Evolutionary conservation across 805 yeast species (phyloP).

Genomic region (Pichia exigua): DNA sequence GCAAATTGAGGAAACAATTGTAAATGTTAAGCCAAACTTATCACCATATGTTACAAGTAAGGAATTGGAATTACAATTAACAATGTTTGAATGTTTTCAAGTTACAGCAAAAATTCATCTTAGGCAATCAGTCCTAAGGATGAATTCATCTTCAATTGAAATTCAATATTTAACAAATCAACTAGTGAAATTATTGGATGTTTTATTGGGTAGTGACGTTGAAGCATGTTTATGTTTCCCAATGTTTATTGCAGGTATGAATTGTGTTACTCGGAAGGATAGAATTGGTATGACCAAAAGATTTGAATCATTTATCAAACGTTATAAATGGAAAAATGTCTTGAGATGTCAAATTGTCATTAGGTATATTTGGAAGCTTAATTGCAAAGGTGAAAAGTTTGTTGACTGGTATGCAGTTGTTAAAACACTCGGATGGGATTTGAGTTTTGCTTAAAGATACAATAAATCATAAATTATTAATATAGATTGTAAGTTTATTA

Average conservation of each 20-base stretch:
- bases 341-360: slow-evolving; percentile 36
- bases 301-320: slow-evolving; percentile 46
- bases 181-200: slow-evolving; percentile 48
- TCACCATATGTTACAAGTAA: slow-evolving; percentile 29
- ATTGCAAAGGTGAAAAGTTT: slow-evolving; percentile 46
- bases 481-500: too few species aligned
- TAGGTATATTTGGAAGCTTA: slow-evolving; percentile 41
- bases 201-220: slow-evolving; percentile 55
- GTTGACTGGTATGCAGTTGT: slow-evolving; percentile 71
- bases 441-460: slow-evolving; percentile 55
- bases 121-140: slow-evolving; percentile 52
- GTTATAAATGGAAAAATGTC: slow-evolving; percentile 65
- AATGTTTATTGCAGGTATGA: slow-evolving; percentile 68
- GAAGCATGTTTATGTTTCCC: slow-evolving; percentile 74
- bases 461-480: too few species aligned
- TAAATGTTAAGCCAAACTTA: slow-evolving; percentile 47
- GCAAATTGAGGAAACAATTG: slow-evolving; percentile 42
- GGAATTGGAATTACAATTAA: slow-evolving; percentile 59
- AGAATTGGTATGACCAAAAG: slow-evolving; percentile 43
- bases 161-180: slow-evolving; percentile 52
- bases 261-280: slow-evolving; percentile 46
- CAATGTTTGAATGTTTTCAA: slow-evolving; percentile 66
- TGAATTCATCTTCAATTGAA: slow-evolving; percentile 56
- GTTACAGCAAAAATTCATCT: slow-evolving; percentile 60
- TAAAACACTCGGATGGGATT: slow-evolving; percentile 64